Evolutionary conservation across 768 basidiomycete species (phyloP).

Genomic region (Kwoniella pini): DNA sequence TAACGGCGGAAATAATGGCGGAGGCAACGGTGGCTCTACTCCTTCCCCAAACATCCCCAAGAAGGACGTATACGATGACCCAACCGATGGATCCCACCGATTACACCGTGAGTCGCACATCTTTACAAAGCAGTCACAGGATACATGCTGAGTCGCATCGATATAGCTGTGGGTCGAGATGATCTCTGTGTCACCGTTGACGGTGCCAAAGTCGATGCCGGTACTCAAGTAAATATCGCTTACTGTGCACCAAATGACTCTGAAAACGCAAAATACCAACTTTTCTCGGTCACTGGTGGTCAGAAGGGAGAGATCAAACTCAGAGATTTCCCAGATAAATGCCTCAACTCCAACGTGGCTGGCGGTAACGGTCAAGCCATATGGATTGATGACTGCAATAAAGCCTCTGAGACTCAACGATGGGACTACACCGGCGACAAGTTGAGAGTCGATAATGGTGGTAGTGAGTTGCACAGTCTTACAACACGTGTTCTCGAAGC

Average conservation of each 20-base stretch:
- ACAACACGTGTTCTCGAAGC: too few species aligned
- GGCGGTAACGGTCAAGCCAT: slow-evolving; percentile 13
- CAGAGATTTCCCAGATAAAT: slow-evolving; percentile 1
- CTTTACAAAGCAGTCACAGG: not conserved
- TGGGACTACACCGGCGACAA: slow-evolving; percentile 16
- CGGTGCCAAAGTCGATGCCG: not conserved
- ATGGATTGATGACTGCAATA: slow-evolving; percentile 4
- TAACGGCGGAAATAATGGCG: slow-evolving; percentile 8
- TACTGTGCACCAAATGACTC: slow-evolving; percentile 18
- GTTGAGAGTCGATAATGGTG: slow-evolving; percentile 4
- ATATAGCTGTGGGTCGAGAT: slow-evolving; percentile 8
- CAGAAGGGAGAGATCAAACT: slow-evolving; percentile 7
- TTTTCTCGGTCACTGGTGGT: slow-evolving; percentile 7
- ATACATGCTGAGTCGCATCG: too few species aligned
- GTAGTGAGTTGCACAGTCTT: slow-evolving; percentile 15
- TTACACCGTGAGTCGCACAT: slow-evolving; percentile 6
- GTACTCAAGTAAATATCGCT: slow-evolving; percentile 15
- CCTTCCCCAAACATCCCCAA: not conserved
- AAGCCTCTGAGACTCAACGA: slow-evolving; percentile 8
- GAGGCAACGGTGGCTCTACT: not conserved
- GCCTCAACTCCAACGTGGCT: slow-evolving; percentile 8
- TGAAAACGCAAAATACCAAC: slow-evolving; percentile 4
- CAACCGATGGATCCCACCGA: slow-evolving; percentile 7
- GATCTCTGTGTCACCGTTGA: slow-evolving; percentile 22
- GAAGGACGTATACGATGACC: slow-evolving; percentile 10